phyloP scores from a whole-genome alignment of 495 filamentous ascomycete genomes.

The Xylaria castorea region DNA sequence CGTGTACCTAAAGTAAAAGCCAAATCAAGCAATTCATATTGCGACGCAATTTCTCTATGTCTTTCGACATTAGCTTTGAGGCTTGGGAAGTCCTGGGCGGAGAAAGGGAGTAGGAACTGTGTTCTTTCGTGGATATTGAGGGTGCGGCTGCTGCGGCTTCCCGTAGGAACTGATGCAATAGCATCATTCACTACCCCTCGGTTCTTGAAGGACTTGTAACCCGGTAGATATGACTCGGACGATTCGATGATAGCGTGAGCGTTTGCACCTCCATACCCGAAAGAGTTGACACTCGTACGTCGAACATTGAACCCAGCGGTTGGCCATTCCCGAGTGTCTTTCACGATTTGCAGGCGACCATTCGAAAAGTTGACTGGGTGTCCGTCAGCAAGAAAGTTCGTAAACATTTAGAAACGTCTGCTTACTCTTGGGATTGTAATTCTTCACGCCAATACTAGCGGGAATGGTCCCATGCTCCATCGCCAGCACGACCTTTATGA shows the following conservation, averaged over 20 bases:
- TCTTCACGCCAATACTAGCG: background rate
- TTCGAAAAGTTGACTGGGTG: background rate
- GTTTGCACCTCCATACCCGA: conserved; percentile 59
- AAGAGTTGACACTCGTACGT: conserved; percentile 45
- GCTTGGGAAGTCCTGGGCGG: background rate
- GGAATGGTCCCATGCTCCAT: background rate
- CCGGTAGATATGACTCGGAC: background rate
- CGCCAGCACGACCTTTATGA: background rate
- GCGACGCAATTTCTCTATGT: background rate
- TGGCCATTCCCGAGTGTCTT: background rate
- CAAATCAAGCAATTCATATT: background rate
- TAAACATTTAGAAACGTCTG: background rate
- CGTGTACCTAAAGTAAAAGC: background rate
- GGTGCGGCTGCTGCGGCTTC: background rate
- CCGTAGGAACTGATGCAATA: background rate
- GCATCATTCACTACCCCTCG: background rate
- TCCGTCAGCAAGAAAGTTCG: background rate
- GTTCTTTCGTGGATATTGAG: background rate
- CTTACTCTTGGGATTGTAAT: background rate
- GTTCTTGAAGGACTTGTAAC: background rate
- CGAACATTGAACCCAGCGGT: background rate
- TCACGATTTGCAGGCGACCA: background rate
- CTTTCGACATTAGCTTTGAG: background rate
- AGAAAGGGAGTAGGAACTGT: conserved; percentile 1
- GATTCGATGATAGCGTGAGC: conserved; percentile 54